A percentile compares a stretch with the other conserved stretches of the same genome.
These are phyloP conservation scores for Mycena rosella DNA, from an alignment of 768 basidiomycete species.

Conservation along the genomic window DNA sequence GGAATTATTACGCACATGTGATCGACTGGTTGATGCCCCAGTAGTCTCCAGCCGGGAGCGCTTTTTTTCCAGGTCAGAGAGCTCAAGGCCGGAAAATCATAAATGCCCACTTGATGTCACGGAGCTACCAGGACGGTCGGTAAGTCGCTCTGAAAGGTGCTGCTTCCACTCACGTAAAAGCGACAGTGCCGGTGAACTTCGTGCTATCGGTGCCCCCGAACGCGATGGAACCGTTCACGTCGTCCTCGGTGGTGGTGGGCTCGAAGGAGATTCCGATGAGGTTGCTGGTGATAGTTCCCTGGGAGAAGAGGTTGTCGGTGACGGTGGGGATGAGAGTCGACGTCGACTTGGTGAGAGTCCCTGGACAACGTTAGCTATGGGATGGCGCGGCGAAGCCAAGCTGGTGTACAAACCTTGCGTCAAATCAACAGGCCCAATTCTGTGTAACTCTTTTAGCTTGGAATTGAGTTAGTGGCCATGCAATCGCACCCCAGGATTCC, in stretches of 20 bases:
- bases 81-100: background rate
- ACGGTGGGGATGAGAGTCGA: constrained; percentile 51
- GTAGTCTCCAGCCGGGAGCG: constrained; percentile 57
- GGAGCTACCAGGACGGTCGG: constrained; percentile 50
- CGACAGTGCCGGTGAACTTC: constrained; percentile 59
- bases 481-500: constrained; percentile 68
- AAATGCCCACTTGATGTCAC: constrained; percentile 53
- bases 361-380: too few relatives aligned
- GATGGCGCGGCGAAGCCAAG: too few relatives aligned
- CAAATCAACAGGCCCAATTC: too few relatives aligned
- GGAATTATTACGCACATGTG: constrained; percentile 43
- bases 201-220: constrained; percentile 60
- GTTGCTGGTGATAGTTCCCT: constrained; percentile 47
- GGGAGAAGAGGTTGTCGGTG: constrained; percentile 51
- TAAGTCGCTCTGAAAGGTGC: background rate
- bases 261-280: constrained; percentile 54
- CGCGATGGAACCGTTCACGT: constrained; percentile 29
- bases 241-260: constrained; percentile 53
- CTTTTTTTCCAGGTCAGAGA: background rate
- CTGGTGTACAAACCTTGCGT: too few relatives aligned
- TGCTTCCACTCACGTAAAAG: constrained; percentile 45
- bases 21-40: constrained; percentile 75
- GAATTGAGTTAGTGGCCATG: too few relatives aligned
- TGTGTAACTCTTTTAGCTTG: too few relatives aligned
- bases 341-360: constrained; percentile 13